phyloP scores from a whole-genome alignment of 164 flowering plant species.

The Hamamelis virginiana region DNA sequence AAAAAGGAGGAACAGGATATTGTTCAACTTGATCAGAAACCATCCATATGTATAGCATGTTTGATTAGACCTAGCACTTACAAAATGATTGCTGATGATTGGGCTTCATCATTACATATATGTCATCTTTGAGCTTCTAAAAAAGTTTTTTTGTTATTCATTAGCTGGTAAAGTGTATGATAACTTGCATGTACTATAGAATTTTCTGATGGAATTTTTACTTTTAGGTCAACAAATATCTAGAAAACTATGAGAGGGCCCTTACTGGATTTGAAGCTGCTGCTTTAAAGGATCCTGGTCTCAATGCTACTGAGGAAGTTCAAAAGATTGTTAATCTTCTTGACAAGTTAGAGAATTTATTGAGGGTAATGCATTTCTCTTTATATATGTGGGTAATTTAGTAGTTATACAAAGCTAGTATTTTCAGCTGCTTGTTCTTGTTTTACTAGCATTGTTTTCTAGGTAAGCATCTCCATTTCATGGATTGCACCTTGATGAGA shows the following conservation, averaged over 20 bases:
- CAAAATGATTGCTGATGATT: no score
- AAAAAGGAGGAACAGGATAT: no score
- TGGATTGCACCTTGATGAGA: not conserved
- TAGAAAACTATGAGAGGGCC: constrained; percentile 90
- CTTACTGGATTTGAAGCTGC: constrained; percentile 96
- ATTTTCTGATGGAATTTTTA: not conserved
- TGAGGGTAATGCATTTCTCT: constrained; percentile 39
- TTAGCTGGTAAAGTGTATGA: not conserved
- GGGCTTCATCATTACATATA: no score
- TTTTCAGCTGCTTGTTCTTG: no score
- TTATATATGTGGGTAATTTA: not conserved
- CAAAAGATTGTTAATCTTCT: constrained; percentile 69
- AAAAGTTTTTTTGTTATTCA: not conserved
- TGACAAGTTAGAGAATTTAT: constrained; percentile 54
- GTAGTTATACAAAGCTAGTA: no score
- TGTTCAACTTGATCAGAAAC: no score
- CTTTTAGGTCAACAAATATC: constrained; percentile 73
- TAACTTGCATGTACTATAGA: not conserved
- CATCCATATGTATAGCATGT: no score
- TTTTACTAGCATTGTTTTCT: no score
- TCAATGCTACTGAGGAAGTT: constrained; percentile 72
- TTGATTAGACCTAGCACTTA: no score
- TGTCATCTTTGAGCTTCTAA: no score
- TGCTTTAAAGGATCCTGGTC: constrained; percentile 80
- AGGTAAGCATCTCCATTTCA: not conserved